Evolutionary conservation across 2,329 filamentous ascomycete genomes (phyloP), one percentile per base, ranked within the genome.

Genomic region (Fusarium incarnatum): DNA sequence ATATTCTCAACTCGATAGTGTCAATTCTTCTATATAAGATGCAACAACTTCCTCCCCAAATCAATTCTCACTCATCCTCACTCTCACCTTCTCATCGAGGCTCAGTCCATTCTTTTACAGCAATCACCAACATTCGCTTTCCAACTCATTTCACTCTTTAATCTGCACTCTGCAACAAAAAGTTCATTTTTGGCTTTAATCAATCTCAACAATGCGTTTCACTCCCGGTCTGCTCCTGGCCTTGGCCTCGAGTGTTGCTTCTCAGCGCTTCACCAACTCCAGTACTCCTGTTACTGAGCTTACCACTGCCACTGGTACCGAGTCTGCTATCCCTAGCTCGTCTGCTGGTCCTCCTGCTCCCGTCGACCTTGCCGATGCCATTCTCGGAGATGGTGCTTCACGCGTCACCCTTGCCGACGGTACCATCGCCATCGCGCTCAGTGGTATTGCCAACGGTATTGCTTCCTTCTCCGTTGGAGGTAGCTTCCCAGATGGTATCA

Each of bases 221-320:
- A 28, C 65, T 5, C 30, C 47, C 20, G 46, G 40, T 16, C 2
- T 72, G 8, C 65, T 71, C 28, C 12, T 60, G 69, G 65, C 60
- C 10, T 13, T 57, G 53, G 69, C 68, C 64, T 61, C 69, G 46
- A 41, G 56, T 18, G 65, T 32, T 25, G 20, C 67, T 15, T 69
- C 54, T 11, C 69, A 72, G 65, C 56, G 65, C 2, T 72, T 70
- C 58, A 71, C 68, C 55, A 71, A 72, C 69, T 28, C 52, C 3
- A 67, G 68, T 42, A 28, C 32, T 1, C 40, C 62, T 20, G 68
- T 45, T 12, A 32, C 49, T 23, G 58, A 41, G 12, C 6, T 6
- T 30, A 2, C 28, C 6, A 30, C 28, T 3, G 13, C 28, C 28
- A 30, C n/a, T n/a, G n/a, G n/a, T n/a, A n/a, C n/a, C n/a, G n/a